A percentile compares a stretch with the other conserved stretches of the same genome.
Conservation (phyloP, 768 basidiomycete species). For the Trametes coccinea region DNA sequence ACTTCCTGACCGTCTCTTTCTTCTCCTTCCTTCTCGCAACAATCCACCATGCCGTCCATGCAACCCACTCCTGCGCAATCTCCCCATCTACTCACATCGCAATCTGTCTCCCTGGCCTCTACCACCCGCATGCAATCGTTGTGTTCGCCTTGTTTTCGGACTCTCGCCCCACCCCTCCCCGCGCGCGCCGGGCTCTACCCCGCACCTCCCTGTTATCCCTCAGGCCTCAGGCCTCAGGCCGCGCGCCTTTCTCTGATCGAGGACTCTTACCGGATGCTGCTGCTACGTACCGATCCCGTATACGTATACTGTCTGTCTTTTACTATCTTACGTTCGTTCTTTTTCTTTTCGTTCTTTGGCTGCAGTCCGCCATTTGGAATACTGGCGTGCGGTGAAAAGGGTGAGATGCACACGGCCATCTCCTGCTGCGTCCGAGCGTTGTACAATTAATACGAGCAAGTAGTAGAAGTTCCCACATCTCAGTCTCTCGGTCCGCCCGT, state of each 20-base stretch:
- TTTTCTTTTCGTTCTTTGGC: background rate
- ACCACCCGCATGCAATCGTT: conserved; percentile 2
- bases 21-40: background rate
- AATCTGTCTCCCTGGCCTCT: background rate
- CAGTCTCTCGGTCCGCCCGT: too few species aligned
- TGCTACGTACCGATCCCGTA: background rate
- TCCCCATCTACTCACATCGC: conserved; percentile 1
- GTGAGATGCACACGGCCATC: too few species aligned
- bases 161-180: background rate
- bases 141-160: background rate
- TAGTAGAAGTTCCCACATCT: too few species aligned
- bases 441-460: too few species aligned
- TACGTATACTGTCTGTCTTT: background rate
- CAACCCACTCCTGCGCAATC: conserved; percentile 6
- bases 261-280: background rate
- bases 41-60: background rate
- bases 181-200: too few species aligned
- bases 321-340: background rate
- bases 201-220: background rate
- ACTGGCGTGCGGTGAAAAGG: too few species aligned
- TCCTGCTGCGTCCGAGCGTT: too few species aligned
- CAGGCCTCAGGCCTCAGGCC: background rate
- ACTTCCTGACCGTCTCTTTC: background rate
- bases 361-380: background rate
- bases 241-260: background rate